These are phyloP conservation scores for Russula dissimulans DNA, from an alignment of 768 basidiomycete genomes.

Conservation along the genomic window DNA sequence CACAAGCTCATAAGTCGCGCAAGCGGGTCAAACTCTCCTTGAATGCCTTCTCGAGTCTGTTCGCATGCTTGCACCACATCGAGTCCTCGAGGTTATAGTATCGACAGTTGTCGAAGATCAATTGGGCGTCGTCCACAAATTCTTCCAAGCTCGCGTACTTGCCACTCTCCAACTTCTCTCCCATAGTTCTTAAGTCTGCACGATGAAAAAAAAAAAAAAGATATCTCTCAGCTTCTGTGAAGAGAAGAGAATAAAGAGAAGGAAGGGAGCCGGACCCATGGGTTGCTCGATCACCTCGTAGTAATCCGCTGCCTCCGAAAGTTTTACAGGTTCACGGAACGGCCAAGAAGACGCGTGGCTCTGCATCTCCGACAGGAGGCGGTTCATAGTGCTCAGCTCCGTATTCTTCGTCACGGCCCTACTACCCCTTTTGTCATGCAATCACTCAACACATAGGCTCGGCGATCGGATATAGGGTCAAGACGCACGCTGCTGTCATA, in stretches of 20 bases:
- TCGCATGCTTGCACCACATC: constrained; percentile 78
- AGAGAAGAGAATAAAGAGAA: background rate
- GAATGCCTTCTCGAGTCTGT: constrained; percentile 71
- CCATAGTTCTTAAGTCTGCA: constrained; percentile 80
- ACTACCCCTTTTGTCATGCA: constrained; percentile 22
- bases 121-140: constrained; percentile 70
- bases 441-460: background rate
- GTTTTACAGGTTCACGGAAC: constrained; percentile 73
- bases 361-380: constrained; percentile 69
- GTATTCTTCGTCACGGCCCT: constrained; percentile 44
- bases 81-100: constrained; percentile 76
- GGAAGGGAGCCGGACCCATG: constrained; percentile 60
- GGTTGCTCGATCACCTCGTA: constrained; percentile 82
- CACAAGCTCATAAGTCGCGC: constrained; percentile 11
- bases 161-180: constrained; percentile 81
- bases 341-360: constrained; percentile 80
- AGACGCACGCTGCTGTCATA: constrained; percentile 61
- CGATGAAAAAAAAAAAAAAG: background rate
- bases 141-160: constrained; percentile 66
- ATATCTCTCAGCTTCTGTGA: background rate
- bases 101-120: constrained; percentile 86
- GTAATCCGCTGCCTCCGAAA: constrained; percentile 77
- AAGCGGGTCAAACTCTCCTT: constrained; percentile 37
- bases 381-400: constrained; percentile 62
- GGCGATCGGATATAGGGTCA: background rate